Evolutionary conservation across 2,329 filamentous ascomycete species (phyloP).

Genomic region (Ophiostoma novo-ulmi): DNA sequence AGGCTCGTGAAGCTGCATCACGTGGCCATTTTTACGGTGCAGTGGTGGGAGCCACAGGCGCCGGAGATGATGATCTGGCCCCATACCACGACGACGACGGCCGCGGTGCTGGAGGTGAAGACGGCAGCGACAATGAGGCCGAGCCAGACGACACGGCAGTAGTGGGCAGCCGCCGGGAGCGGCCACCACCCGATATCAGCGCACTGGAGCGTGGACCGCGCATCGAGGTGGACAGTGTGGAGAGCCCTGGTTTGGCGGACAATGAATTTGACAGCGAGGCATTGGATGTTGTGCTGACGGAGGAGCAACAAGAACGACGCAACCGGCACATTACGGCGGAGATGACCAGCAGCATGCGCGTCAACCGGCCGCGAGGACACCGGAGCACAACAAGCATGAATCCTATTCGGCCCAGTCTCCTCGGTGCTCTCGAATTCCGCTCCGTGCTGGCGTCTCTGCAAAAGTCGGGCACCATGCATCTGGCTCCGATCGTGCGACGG

Average conservation of each 20-base stretch:
- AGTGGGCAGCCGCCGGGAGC: constrained; percentile 32
- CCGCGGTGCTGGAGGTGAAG: constrained; percentile 33
- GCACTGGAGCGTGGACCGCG: constrained; percentile 43
- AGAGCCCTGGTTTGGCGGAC: constrained; percentile 25
- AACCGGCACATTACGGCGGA: constrained; percentile 67
- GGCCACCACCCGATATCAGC: constrained; percentile 37
- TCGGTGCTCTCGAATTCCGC: constrained; percentile 89
- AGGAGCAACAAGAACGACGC: constrained; percentile 48
- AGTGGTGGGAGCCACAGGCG: constrained; percentile 33
- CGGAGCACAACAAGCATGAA: constrained; percentile 70
- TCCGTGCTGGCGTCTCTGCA: constrained; percentile 84
- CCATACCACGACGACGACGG: constrained; percentile 59
- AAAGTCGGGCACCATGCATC: constrained; percentile 69
- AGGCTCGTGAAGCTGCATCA: constrained; percentile 64
- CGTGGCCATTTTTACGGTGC: constrained; percentile 64
- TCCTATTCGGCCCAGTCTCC: constrained; percentile 84
- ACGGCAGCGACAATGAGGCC: constrained; percentile 46
- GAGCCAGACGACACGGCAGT: constrained; percentile 37
- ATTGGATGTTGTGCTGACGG: constrained; percentile 30
- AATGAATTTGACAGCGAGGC: constrained; percentile 3
- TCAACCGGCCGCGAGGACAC: constrained; percentile 62
- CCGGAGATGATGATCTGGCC: constrained; percentile 54
- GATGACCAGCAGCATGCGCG: constrained; percentile 87
- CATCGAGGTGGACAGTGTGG: constrained; percentile 44
- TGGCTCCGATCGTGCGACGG: constrained; percentile 64